These are phyloP conservation scores for Rosa rugosa DNA, from an alignment of 306 rosid species.

Conservation along the genomic window DNA sequence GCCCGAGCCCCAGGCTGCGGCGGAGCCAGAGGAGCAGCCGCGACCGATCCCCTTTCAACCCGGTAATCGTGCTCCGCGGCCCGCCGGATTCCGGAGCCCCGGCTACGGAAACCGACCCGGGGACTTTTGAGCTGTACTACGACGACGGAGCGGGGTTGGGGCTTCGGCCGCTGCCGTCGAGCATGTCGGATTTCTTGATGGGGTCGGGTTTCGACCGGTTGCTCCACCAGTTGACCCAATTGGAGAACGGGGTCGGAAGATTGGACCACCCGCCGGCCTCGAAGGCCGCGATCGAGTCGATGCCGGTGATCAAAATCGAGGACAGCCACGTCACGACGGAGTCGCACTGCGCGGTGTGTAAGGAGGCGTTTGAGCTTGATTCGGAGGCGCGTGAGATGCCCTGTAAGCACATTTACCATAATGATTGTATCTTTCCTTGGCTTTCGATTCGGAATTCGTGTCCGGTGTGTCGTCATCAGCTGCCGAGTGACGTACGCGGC, in stretches of 20 bases:
- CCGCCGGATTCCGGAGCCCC: conserved; percentile 31
- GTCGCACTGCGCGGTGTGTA: conserved; percentile 67
- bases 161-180: conserved; percentile 56
- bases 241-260: conserved; percentile 46
- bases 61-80: conserved; percentile 62
- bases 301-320: conserved; percentile 59
- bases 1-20: conserved; percentile 36
- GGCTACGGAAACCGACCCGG: conserved; percentile 42
- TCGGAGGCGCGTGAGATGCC: conserved; percentile 77
- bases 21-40: conserved; percentile 44
- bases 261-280: conserved; percentile 64
- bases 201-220: conserved; percentile 70
- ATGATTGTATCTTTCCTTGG: conserved; percentile 71
- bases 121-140: conserved; percentile 60
- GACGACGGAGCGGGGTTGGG: conserved; percentile 62
- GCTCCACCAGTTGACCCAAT: conserved; percentile 53
- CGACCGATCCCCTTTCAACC: conserved; percentile 62
- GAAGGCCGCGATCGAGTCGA: conserved; percentile 61
- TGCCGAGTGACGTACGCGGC: conserved; percentile 48
- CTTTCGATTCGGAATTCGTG: conserved; percentile 68
- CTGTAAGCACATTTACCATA: conserved; percentile 70
- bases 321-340: conserved; percentile 44
- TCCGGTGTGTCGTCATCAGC: conserved; percentile 69
- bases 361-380: conserved; percentile 51
- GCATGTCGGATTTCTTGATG: conserved; percentile 57